Evolutionary conservation across 139 green algal species (phyloP).

Genomic region (Asterochloris erici): DNA sequence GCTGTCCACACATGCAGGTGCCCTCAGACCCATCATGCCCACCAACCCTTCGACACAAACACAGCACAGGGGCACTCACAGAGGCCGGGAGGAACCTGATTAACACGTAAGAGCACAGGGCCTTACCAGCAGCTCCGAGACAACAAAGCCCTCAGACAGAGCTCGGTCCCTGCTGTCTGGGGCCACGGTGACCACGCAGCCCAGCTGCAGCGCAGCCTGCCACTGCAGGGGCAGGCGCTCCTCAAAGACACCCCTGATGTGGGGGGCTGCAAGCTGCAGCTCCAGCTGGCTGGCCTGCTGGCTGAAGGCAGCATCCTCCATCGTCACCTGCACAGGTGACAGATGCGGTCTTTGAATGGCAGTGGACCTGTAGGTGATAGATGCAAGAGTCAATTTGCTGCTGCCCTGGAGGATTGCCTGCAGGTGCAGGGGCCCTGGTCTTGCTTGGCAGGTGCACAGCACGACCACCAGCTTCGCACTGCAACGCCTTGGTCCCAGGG

Average conservation of each 20-base stretch:
- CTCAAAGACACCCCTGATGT: constrained; percentile 72
- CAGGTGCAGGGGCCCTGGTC: no score
- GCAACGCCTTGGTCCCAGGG: no score
- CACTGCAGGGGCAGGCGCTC: constrained; percentile 64
- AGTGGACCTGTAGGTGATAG: not conserved
- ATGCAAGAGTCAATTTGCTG: no score
- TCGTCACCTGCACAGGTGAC: constrained; percentile 37
- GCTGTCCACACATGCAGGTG: no score
- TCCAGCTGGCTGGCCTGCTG: constrained; percentile 35
- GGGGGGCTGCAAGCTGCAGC: constrained; percentile 32
- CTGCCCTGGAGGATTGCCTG: no score
- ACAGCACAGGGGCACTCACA: no score
- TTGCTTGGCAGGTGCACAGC: no score
- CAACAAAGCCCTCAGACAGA: constrained; percentile 52
- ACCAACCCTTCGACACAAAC: no score
- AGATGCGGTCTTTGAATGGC: not conserved
- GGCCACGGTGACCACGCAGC: constrained; percentile 65
- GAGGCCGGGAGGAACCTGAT: no score
- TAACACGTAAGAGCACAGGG: not conserved
- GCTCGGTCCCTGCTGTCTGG: constrained; percentile 29
- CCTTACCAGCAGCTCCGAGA: constrained; percentile 68
- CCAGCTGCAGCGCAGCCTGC: constrained; percentile 64
- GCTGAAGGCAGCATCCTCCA: constrained; percentile 68
- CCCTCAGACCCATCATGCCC: no score
- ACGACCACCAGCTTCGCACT: no score